phyloP scores from a whole-genome alignment of 73 alveolate genomes.

The Paraurostyla sp. region DNA sequence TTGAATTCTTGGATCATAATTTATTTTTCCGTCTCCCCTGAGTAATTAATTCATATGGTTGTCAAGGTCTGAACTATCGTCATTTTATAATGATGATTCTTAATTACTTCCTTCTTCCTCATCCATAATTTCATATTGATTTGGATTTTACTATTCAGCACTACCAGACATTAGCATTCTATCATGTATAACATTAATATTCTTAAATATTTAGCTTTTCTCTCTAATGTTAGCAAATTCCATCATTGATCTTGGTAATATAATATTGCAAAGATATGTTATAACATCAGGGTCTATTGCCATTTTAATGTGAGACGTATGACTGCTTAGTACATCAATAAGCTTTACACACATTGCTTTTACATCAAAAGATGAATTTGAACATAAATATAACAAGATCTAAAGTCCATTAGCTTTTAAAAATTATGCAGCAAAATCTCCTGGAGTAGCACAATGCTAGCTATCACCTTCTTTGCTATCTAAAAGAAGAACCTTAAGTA shows the following conservation, averaged over 20 bases:
- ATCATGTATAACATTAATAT: neutral
- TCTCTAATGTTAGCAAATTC: constrained; percentile 26
- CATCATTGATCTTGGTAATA: constrained; percentile 56
- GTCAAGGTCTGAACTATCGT: neutral
- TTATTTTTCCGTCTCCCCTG: neutral
- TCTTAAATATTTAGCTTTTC: constrained; percentile 27
- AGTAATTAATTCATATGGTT: neutral
- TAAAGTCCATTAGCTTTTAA: constrained; percentile 70
- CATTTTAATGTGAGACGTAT: constrained; percentile 58
- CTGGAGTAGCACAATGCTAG: constrained; percentile 72
- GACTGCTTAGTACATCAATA: constrained; percentile 69
- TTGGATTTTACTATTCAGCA: neutral
- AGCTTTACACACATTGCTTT: constrained; percentile 76
- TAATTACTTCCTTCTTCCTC: neutral
- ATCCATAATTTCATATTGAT: constrained; percentile 41
- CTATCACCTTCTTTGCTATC: constrained; percentile 74
- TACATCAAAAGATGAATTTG: constrained; percentile 76
- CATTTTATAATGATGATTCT: too few species aligned
- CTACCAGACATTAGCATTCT: neutral
- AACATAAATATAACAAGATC: constrained; percentile 68
- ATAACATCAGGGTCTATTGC: constrained; percentile 70
- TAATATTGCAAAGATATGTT: constrained; percentile 53
- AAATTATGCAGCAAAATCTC: constrained; percentile 70
- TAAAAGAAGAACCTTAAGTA: constrained; percentile 69
- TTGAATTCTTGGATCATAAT: neutral